These are phyloP conservation scores for Sphenostylis stenocarpa DNA, from an alignment of 306 rosid species.

Conservation along the genomic window DNA sequence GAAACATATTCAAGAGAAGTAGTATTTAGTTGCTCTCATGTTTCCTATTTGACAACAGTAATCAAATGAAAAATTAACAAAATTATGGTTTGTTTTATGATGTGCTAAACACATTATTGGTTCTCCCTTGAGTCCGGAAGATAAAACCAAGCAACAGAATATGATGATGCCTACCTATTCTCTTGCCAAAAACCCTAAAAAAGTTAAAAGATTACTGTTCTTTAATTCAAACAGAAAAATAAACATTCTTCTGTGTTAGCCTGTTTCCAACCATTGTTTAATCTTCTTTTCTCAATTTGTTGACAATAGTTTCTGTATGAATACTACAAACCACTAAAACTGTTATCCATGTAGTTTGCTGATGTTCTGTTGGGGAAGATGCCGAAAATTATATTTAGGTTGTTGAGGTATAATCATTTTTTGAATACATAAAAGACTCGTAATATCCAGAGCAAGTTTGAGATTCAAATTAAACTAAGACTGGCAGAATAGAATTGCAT, in stretches of 20 bases:
- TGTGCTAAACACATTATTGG: background rate
- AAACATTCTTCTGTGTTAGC: background rate
- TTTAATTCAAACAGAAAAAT: background rate
- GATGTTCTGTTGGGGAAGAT: background rate
- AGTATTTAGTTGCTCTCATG: background rate
- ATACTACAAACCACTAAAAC: background rate
- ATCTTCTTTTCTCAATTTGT: background rate
- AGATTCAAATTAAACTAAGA: too few relatives aligned
- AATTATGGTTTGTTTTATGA: background rate
- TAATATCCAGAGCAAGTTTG: too few relatives aligned
- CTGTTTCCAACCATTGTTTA: background rate
- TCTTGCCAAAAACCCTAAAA: background rate
- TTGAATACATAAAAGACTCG: background rate
- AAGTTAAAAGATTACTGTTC: background rate
- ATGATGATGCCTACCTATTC: background rate
- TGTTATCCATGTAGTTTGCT: background rate
- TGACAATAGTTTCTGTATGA: background rate
- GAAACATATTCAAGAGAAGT: background rate
- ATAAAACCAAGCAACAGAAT: slow-evolving; percentile 5
- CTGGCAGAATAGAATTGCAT: too few relatives aligned
- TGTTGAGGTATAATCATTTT: background rate
- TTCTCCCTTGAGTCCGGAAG: background rate
- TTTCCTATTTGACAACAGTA: background rate
- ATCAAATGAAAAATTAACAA: background rate
- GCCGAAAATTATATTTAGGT: background rate